These are phyloP conservation scores for Sporothrix phasma DNA, from an alignment of 2,329 filamentous ascomycete species.

Conservation along the genomic window DNA sequence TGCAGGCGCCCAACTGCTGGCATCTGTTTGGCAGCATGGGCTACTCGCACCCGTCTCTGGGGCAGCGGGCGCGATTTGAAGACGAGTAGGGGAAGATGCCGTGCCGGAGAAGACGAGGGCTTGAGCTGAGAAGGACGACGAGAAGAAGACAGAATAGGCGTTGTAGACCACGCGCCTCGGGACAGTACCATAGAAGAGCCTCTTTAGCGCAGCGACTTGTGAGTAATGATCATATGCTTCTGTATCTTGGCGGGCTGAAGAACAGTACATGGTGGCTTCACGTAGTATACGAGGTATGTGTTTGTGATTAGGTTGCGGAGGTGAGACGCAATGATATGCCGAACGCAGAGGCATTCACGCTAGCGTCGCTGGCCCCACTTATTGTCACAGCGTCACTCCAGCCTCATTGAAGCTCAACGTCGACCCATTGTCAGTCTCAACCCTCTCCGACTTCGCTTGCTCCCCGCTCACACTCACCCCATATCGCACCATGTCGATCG, in stretches of 20 bases:
- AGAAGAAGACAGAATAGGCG: neutral
- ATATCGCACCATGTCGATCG: conserved; percentile 68
- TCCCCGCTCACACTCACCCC: neutral
- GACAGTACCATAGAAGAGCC: neutral
- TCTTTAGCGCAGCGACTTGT: neutral
- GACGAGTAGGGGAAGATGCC: neutral
- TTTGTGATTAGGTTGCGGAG: neutral
- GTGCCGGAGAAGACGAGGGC: neutral
- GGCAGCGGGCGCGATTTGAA: conserved; percentile 18
- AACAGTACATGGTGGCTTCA: no score
- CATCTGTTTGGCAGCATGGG: conserved; percentile 47
- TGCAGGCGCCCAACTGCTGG: conserved; percentile 68
- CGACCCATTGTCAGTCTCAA: neutral
- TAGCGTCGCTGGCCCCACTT: neutral
- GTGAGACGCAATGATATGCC: no score
- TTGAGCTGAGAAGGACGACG: neutral
- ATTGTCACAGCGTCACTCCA: neutral
- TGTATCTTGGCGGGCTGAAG: no score
- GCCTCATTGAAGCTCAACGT: neutral
- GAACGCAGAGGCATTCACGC: no score
- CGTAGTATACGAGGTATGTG: neutral
- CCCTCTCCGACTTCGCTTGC: neutral
- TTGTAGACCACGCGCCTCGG: neutral
- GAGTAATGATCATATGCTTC: neutral
- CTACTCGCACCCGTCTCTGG: conserved; percentile 16